These are phyloP conservation scores for Mucor saturninus DNA, from an alignment of 371 early-diverging fungal species.

Conservation along the genomic window DNA sequence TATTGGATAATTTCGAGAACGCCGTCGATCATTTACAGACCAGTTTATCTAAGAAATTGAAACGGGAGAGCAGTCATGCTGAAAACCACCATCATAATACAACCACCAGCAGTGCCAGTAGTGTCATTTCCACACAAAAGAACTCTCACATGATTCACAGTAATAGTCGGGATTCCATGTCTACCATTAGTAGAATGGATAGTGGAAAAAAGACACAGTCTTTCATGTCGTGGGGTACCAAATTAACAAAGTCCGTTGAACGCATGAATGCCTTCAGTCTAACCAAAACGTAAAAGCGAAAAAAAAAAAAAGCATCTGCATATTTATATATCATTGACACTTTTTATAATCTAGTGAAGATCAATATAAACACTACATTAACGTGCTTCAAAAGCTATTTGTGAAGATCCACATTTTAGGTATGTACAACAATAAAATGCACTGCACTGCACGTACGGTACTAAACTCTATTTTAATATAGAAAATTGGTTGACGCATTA, in stretches of 20 bases:
- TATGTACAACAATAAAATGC: conserved; percentile 12
- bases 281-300: conserved; percentile 38
- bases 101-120: background rate
- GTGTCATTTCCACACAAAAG: background rate
- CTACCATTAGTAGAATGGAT: conserved; percentile 13
- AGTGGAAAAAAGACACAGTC: conserved; percentile 29
- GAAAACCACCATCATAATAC: conserved; percentile 2
- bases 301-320: no score
- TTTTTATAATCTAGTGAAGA: conserved; percentile 38
- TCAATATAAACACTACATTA: conserved; percentile 49
- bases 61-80: conserved; percentile 30
- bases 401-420: conserved; percentile 43
- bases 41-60: conserved; percentile 47
- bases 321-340: no score
- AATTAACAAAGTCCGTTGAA: conserved; percentile 56
- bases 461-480: conserved; percentile 11
- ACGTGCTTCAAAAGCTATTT: conserved; percentile 44
- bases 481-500: conserved; percentile 49
- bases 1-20: conserved; percentile 41
- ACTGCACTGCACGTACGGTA: no score
- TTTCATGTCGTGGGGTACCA: conserved; percentile 55
- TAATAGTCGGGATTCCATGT: conserved; percentile 19
- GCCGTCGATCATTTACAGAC: conserved; percentile 39
- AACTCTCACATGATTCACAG: conserved; percentile 4
- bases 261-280: conserved; percentile 58